Percentiles rank a stretch among this genome's conserved stretches.
phyloP scores from a whole-genome alignment of 805 yeast genomes.

The Yamadazyma phyllophila region DNA sequence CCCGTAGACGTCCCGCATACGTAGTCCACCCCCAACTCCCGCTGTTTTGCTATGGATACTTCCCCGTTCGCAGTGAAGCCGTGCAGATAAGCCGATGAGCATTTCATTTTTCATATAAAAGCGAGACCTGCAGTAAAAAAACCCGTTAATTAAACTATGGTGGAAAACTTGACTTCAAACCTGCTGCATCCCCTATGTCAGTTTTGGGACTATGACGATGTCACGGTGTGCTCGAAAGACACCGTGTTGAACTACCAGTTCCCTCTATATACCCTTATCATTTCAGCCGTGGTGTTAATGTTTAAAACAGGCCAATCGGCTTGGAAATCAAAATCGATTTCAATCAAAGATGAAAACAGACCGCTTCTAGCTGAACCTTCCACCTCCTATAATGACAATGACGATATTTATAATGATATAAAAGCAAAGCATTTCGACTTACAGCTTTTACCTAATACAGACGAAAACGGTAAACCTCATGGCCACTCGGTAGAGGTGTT shows the following conservation, averaged over 20 bases:
- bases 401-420: slow-evolving; percentile 20
- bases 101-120: background rate
- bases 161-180: background rate
- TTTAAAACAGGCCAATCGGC: slow-evolving; percentile 18
- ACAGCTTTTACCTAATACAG: slow-evolving; percentile 48
- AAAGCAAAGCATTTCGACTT: slow-evolving; percentile 68
- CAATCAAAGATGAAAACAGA: slow-evolving; percentile 24
- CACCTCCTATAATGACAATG: background rate
- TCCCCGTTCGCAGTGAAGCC: background rate
- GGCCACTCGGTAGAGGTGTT: slow-evolving; percentile 49
- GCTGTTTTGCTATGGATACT: no score
- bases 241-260: slow-evolving; percentile 31
- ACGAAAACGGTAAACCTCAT: slow-evolving; percentile 61
- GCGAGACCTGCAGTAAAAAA: background rate
- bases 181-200: slow-evolving; percentile 6
- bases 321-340: slow-evolving; percentile 10
- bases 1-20: no score
- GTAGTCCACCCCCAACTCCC: no score
- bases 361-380: slow-evolving; percentile 34
- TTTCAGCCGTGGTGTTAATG: slow-evolving; percentile 26
- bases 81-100: background rate
- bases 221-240: slow-evolving; percentile 51
- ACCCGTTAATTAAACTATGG: background rate
- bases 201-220: slow-evolving; percentile 61
- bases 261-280: slow-evolving; percentile 28